Percentiles rank a stretch among this genome's conserved stretches.
These are phyloP conservation scores for Pyricularia grisea DNA, from an alignment of 2,329 filamentous ascomycete genomes.

Conservation along the genomic window DNA sequence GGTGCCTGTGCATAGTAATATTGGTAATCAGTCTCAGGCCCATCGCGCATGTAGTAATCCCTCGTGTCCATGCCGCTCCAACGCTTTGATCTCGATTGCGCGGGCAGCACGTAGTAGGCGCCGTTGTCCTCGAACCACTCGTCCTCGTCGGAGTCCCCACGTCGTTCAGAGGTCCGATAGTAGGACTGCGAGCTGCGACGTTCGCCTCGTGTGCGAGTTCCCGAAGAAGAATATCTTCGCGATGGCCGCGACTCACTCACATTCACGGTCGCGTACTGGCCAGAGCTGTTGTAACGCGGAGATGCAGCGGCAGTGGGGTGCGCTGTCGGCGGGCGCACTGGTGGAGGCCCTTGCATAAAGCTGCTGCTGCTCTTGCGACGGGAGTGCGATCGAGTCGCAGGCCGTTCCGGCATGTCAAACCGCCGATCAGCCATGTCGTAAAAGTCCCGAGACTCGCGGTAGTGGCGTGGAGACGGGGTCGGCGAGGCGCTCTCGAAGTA, in stretches of 20 bases:
- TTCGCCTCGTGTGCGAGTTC: slow-evolving; percentile 35
- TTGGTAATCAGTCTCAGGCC: slow-evolving; percentile 47
- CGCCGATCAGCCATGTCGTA: not conserved
- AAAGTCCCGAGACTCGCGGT: slow-evolving; percentile 26
- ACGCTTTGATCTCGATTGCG: slow-evolving; percentile 37
- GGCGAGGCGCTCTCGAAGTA: slow-evolving; percentile 45
- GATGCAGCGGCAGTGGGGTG: slow-evolving; percentile 24
- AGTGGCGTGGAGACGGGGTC: slow-evolving; percentile 45
- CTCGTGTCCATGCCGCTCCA: slow-evolving; percentile 4
- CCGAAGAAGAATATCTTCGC: slow-evolving; percentile 38
- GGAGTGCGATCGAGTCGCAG: slow-evolving; percentile 43
- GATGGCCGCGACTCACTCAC: slow-evolving; percentile 46
- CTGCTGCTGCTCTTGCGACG: slow-evolving; percentile 32
- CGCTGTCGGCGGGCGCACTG: slow-evolving; percentile 34
- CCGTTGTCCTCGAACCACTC: slow-evolving; percentile 46
- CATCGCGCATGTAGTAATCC: slow-evolving; percentile 18
- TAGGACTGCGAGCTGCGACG: slow-evolving; percentile 48
- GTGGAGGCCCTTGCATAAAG: slow-evolving; percentile 23
- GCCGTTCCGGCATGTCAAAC: slow-evolving; percentile 34
- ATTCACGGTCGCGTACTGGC: slow-evolving; percentile 56
- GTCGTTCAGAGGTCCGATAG: slow-evolving; percentile 46
- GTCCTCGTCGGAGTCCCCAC: slow-evolving; percentile 58
- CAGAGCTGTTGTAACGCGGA: slow-evolving; percentile 52
- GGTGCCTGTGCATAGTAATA: slow-evolving; percentile 44
- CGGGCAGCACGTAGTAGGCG: slow-evolving; percentile 42